A percentile compares a stretch with the other conserved stretches of the same genome.
phyloP scores from a whole-genome alignment of 2,329 filamentous ascomycete genomes.

The Lasiodiplodia sp. region DNA sequence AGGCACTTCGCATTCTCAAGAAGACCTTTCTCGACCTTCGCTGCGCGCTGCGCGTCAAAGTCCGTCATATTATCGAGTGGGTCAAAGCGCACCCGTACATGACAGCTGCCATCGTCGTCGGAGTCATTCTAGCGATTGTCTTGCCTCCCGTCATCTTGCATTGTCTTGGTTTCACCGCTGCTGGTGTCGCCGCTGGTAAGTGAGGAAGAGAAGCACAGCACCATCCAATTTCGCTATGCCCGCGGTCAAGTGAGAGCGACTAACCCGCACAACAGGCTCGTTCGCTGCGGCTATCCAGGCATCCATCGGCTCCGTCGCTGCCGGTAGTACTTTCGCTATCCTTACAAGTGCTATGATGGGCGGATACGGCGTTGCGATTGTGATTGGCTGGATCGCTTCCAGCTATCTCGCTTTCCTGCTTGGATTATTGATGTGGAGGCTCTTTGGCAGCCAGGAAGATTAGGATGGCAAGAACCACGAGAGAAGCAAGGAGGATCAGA shows the following conservation, averaged over 20 bases:
- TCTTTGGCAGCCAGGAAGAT: background rate
- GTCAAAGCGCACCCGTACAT: slow-evolving; percentile 37
- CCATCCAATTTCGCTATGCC: no score
- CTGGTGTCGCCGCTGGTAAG: slow-evolving; percentile 37
- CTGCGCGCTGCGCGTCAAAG: background rate
- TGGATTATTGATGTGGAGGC: background rate
- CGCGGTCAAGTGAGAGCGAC: background rate
- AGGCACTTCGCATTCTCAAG: background rate
- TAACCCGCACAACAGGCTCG: slow-evolving; percentile 32
- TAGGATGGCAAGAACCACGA: no score
- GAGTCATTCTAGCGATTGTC: slow-evolving; percentile 33
- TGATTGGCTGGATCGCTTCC: slow-evolving; percentile 16
- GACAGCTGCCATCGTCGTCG: slow-evolving; percentile 33
- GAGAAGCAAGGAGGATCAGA: no score
- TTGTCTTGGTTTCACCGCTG: slow-evolving; percentile 35
- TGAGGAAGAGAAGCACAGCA: background rate
- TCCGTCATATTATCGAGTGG: background rate
- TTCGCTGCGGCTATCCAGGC: slow-evolving; percentile 36
- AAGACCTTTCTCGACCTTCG: background rate
- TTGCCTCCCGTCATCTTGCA: slow-evolving; percentile 33
- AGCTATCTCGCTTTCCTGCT: background rate
- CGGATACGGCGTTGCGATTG: slow-evolving; percentile 37
- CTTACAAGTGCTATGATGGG: slow-evolving; percentile 44
- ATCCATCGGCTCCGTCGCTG: slow-evolving; percentile 36
- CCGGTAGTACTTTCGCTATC: slow-evolving; percentile 37